Conservation (phyloP, 345 rosid species). For the Salix caprea region DNA sequence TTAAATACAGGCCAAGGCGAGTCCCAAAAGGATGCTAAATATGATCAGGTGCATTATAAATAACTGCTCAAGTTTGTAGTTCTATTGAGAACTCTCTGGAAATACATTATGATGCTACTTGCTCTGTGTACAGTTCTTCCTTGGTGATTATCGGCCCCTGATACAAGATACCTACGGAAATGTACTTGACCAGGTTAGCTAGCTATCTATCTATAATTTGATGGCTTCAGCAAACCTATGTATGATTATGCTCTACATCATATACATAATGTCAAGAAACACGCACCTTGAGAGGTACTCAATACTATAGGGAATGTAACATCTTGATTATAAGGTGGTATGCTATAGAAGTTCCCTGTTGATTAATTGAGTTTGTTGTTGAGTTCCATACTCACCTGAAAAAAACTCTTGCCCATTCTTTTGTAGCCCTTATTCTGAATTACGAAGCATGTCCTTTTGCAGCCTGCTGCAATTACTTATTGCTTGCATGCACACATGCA, state of each 20-base stretch:
- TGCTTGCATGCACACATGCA: background rate
- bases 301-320: background rate
- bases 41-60: conserved; percentile 71
- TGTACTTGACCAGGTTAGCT: conserved; percentile 86
- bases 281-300: background rate
- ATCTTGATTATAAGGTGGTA: background rate
- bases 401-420: background rate
- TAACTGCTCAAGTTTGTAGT: conserved; percentile 10
- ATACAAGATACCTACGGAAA: conserved; percentile 77
- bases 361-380: background rate
- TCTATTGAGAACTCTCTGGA: background rate
- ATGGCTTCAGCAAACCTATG: conserved; percentile 2
- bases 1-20: conserved; percentile 98
- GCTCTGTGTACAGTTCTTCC: conserved; percentile 60
- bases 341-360: background rate
- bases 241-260: background rate
- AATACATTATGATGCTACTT: background rate
- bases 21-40: conserved; percentile 86
- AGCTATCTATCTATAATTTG: conserved; percentile 13
- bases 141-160: conserved; percentile 97
- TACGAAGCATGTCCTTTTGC: background rate
- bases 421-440: background rate
- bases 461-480: background rate
- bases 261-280: background rate
- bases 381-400: background rate